Evolutionary conservation across 164 flowering plant species (phyloP), one percentile per base, ranked within the genome.

Genomic region (Houttuynia cordata): DNA sequence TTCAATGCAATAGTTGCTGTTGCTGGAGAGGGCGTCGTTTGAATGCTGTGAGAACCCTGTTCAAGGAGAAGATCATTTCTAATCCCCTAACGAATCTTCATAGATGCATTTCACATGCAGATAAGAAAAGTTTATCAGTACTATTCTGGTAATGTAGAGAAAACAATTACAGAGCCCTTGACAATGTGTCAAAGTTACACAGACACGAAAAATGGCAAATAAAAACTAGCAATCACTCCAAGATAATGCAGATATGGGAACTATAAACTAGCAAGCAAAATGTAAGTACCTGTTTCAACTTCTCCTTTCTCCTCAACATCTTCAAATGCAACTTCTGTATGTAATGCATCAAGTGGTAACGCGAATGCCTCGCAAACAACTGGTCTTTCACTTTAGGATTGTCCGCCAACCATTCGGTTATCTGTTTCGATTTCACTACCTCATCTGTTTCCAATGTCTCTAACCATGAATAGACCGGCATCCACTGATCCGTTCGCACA

Each of bases 401-500:
- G n/a, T 67, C 80, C 20, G 74, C 62, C 15, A 91, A 75, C 98
- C 98, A 88, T 59, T 84, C 89, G 51, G 78, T 21, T 50, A 92
- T 82, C 4, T 92, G 91, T 56, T 83, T 81, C 20, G 96, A 80
- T 65, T 81, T 87, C 34, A 91, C 84, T 25, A 84, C 84, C 71
- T 88, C 96, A 30, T 79, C 81, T 49, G 71, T 74, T 24, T 61
- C 76, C 72, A 88, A 73, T n/a, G 92, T 73, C 47, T 92, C 95
- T 55, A 87, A 80, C 98, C 96, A 92, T 0, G 88, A 65, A 81
- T 92, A 92, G 24, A 89, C 87, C 15, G 98, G 96, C 60, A 60
- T 65, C 98, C 98, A 91, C 42, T 78, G 92, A 68, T 87, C 91
- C 9, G 96, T 82, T 3, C 98, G 86, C 60, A 87, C 95, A 73